Base-by-base conservation (phyloP, 495 filamentous ascomycete genomes). In the Hypoxylon rickii region DNA sequence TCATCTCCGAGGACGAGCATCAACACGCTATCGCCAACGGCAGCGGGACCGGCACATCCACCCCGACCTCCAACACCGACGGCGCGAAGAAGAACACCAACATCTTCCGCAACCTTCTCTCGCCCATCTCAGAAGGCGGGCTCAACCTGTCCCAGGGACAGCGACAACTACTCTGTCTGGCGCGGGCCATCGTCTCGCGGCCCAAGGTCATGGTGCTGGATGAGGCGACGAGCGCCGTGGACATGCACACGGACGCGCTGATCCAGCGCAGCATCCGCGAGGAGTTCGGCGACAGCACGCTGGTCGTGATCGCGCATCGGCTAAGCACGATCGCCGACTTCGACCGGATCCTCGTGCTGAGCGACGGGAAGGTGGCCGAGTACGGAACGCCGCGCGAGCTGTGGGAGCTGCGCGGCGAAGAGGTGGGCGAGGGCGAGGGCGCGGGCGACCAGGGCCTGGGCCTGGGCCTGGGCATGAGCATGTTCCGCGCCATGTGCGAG, bases 131-230 rank as follows among this genome's bases (percentile, higher is more conserved):
- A 3, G 88, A 91, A 64, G 88, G 85, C 17, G 92, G 92, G 1
- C 79, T 85, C 3, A 94, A 91, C 57, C 80, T 96, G 8, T 91
- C 88, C 0, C 91, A 95, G 64, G 92, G 92, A 2, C 91, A 96
- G 68, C 80, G 89, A 3, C 92, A 96, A 64, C 88, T 96, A 0
- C 81, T 96, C 10, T 94, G 90, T 60, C 84, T 96, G 1, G 91
- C 92, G 0, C 86, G 92, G 4, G 91, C 92, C 29, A 93, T 96
- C 63, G 85, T 95, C 22, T 76, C 83, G 3, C 80, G 84, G 0
- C 89, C 90, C 8, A 88, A 88, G 61, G 86, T 96, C 53, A 87
- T 96, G 81, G 84, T 96, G 7, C 79, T 96, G 7, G 92, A 96
- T 65, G 92, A 96, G 72, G 92, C 92, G 0, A 96, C 92, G 0